phyloP scores from a whole-genome alignment of 805 yeast genomes.

The Cyberlindnera lachancei region DNA sequence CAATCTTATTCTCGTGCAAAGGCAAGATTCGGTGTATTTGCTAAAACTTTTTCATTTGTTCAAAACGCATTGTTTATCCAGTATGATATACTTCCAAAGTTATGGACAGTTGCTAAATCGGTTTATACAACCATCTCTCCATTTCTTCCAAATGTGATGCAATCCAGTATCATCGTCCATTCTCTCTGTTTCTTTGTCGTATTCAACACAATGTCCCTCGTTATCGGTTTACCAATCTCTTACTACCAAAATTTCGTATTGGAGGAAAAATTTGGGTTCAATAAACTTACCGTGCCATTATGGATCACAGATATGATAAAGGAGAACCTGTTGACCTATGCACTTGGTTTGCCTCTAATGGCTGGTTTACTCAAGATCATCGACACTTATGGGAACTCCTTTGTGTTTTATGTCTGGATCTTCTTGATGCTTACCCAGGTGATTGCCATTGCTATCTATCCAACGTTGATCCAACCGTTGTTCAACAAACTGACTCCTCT shows the following conservation, averaged over 20 bases:
- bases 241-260: conserved; percentile 79
- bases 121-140: conserved; percentile 22
- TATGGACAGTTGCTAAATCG: conserved; percentile 47
- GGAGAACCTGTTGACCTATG: conserved; percentile 41
- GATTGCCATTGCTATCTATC: conserved; percentile 66
- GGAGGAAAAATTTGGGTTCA: conserved; percentile 91
- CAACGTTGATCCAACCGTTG: conserved; percentile 83
- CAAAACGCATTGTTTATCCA: conserved; percentile 53
- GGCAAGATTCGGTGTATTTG: conserved; percentile 55
- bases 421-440: conserved; percentile 68
- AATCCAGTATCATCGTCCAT: conserved; percentile 59
- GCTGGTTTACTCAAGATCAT: conserved; percentile 76
- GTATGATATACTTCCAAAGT: conserved; percentile 53
- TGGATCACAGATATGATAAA: conserved; percentile 75
- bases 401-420: conserved; percentile 72
- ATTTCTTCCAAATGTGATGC: conserved; percentile 25
- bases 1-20: conserved; percentile 77
- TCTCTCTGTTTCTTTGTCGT: conserved; percentile 58
- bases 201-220: conserved; percentile 40
- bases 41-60: conserved; percentile 41
- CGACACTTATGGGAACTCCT: conserved; percentile 69
- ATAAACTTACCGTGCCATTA: conserved; percentile 66
- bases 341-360: conserved; percentile 64
- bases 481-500: conserved; percentile 89
- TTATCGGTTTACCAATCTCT: conserved; percentile 58